These are phyloP conservation scores for Acanthamoeba lenticulata DNA, from an alignment of 208 protist species.

Conservation along the genomic window DNA sequence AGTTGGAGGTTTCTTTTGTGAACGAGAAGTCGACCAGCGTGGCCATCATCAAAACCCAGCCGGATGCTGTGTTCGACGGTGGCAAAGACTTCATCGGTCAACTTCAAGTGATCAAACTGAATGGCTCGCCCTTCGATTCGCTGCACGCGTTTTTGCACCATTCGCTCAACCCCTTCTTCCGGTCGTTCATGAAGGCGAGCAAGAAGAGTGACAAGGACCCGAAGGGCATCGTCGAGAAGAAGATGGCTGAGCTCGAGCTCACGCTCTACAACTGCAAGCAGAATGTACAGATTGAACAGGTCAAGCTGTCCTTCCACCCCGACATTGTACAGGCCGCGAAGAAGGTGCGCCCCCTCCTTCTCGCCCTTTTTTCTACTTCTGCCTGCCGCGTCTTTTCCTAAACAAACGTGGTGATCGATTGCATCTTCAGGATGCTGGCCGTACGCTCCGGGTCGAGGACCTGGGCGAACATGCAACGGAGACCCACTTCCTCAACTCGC, in stretches of 20 bases:
- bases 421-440: background rate
- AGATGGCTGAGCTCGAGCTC: constrained; percentile 85
- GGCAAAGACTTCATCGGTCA: constrained; percentile 43
- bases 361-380: too few species aligned
- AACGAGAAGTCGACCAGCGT: constrained; percentile 26
- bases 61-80: constrained; percentile 11
- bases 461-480: constrained; percentile 70
- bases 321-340: constrained; percentile 70
- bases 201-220: constrained; percentile 14
- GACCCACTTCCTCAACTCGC: constrained; percentile 79
- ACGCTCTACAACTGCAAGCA: constrained; percentile 86
- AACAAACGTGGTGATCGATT: too few species aligned
- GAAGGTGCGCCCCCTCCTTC: background rate
- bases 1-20: constrained; percentile 52
- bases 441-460: constrained; percentile 72
- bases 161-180: constrained; percentile 82
- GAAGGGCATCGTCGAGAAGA: constrained; percentile 74
- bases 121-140: constrained; percentile 82
- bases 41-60: constrained; percentile 49
- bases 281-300: constrained; percentile 85
- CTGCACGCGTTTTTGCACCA: constrained; percentile 81
- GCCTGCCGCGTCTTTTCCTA: background rate
- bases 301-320: constrained; percentile 79
- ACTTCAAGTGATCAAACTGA: constrained; percentile 82
- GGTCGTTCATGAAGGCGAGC: constrained; percentile 68